phyloP scores from a whole-genome alignment of 2,329 filamentous ascomycete genomes.

The Mycosphaerella arachidis region DNA sequence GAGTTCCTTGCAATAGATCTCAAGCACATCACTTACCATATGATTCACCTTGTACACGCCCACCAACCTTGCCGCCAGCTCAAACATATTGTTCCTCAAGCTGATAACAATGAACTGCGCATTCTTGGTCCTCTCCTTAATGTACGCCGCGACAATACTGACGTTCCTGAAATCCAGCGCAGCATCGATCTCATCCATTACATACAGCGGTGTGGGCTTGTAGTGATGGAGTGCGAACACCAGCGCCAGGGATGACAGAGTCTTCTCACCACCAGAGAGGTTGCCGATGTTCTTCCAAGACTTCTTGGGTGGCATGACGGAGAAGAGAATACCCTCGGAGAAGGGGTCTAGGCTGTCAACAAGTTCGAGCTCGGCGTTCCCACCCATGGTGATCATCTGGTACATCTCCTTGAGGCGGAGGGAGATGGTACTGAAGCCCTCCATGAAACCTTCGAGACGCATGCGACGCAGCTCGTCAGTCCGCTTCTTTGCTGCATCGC shows the following conservation, averaged over 20 bases:
- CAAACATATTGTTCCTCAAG: slow-evolving; percentile 98
- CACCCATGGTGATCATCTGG: slow-evolving; percentile 99
- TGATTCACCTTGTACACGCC: slow-evolving; percentile 99
- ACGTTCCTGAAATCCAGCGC: slow-evolving; percentile 97
- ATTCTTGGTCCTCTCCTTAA: slow-evolving; percentile 98
- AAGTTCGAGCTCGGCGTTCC: slow-evolving; percentile 93
- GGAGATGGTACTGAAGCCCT: slow-evolving; percentile 91
- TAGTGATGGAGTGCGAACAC: slow-evolving; percentile 99
- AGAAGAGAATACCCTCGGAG: slow-evolving; percentile 93
- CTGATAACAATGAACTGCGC: slow-evolving; percentile 99
- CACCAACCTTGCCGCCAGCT: slow-evolving; percentile 88
- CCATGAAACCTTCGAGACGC: slow-evolving; percentile 95
- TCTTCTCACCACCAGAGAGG: slow-evolving; percentile 94
- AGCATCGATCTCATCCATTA: slow-evolving; percentile 99
- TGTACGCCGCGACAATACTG: slow-evolving; percentile 96
- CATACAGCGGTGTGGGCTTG: slow-evolving; percentile 93
- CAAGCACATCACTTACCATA: slow-evolving; percentile 54
- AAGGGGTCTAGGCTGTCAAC: slow-evolving; percentile 96
- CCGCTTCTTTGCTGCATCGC: slow-evolving; percentile 84
- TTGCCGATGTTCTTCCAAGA: slow-evolving; percentile 99
- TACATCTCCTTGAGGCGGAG: slow-evolving; percentile 98
- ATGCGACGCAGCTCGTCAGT: slow-evolving; percentile 87
- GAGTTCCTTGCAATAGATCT: not conserved
- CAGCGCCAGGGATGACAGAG: slow-evolving; percentile 81
- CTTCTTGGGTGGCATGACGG: slow-evolving; percentile 99